Evolutionary conservation across 2,329 filamentous ascomycete species (phyloP), one percentile per base, ranked within the genome.

Genomic region (Hortaea werneckii): DNA sequence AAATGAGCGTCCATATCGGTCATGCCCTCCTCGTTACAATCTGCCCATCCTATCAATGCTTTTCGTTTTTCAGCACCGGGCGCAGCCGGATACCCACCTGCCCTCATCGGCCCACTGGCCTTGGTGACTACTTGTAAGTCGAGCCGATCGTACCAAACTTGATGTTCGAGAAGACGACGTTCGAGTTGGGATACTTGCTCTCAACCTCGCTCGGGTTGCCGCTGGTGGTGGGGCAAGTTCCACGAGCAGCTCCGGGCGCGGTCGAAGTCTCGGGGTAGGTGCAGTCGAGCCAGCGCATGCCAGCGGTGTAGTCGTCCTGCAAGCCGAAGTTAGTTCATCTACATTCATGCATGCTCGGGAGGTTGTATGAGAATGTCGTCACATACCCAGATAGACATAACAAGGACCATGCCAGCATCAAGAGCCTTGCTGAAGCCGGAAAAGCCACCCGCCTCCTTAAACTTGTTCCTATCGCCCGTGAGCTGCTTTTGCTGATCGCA

Each of bases 211-310:
- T 59, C 0, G 78, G 77, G 47, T 70, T 65, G 0, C 77, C 78
- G 53, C 76, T 73, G 0, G 70, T 75, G 4, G 65, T 67, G 54
- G 69, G 69, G 60, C 78, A 81, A 27, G 76, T 76, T 0, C 78
- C 78, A 3, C 71, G 61, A 34, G 62, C 65, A 6, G 69, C 68
- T 43, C 67, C 62, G 68, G 50, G 48, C 40, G 47, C 50, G 48
- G n/a, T 35, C 6, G 37, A 5, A 13, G 13, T n/a, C 6, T 29
- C 45, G 5, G 60, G 60, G 48, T 59, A 63, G 9, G 51, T 50
- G 8, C 54, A 50, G 70, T 87, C 83, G 57, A 87, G 76, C 83
- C 83, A 87, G 58, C 83, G 75, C 81, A 87, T 86, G 67, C 82
- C 74, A 58, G 76, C 67, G 49, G 75, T 65, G 65, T 84, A 76